Conservation (phyloP, 345 rosid species). For the Hevea brasiliensis region DNA sequence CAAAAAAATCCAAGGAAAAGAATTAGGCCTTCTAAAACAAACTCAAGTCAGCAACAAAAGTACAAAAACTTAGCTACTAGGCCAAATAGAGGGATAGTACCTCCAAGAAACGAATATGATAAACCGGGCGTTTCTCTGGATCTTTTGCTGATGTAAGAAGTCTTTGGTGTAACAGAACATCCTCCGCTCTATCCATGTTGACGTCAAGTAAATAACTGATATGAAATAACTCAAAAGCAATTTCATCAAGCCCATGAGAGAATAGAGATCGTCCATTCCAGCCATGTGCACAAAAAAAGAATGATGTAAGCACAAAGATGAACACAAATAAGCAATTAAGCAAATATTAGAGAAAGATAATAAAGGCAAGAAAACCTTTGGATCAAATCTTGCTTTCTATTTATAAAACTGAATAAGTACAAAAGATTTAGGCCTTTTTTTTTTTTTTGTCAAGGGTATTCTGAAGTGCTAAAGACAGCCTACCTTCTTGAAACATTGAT, state of each 20-base stretch:
- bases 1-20: not conserved
- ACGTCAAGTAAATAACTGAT: constrained; percentile 66
- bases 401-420: no score
- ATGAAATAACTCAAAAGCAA: constrained; percentile 3
- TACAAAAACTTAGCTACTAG: not conserved
- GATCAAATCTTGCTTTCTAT: not conserved
- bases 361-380: not conserved
- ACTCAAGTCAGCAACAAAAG: not conserved
- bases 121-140: constrained; percentile 59
- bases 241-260: not conserved
- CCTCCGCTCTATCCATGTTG: constrained; percentile 68
- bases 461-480: not conserved
- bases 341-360: not conserved
- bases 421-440: not conserved
- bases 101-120: constrained; percentile 62
- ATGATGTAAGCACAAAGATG: not conserved
- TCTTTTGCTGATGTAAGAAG: constrained; percentile 62
- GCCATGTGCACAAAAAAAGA: not conserved
- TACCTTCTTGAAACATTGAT: not conserved
- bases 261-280: not conserved
- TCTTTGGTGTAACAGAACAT: constrained; percentile 54
- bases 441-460: not conserved
- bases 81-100: constrained; percentile 30
- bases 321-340: not conserved
- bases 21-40: not conserved